Evolutionary conservation across 2,329 filamentous ascomycete species (phyloP).

Genomic region (Fusarium sambucinum): DNA sequence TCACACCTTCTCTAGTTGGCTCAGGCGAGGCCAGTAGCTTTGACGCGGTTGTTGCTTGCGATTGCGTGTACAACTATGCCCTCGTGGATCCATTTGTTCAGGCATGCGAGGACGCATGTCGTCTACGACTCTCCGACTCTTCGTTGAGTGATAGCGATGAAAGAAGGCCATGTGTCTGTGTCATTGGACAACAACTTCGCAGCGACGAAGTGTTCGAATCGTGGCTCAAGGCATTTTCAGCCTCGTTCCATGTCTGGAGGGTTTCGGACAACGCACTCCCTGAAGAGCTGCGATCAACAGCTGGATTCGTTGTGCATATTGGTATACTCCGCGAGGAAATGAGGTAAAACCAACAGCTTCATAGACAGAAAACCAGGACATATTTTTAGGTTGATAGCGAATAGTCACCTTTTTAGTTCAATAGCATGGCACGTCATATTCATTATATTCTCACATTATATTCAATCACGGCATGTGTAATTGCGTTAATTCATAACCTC

Average conservation of each 20-base stretch:
- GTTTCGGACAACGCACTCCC: constrained; percentile 74
- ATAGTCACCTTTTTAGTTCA: not conserved
- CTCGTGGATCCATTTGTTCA: constrained; percentile 85
- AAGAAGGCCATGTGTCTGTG: constrained; percentile 71
- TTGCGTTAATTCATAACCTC: constrained; percentile 26
- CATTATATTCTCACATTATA: constrained; percentile 23
- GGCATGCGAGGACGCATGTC: constrained; percentile 81
- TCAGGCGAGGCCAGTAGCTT: constrained; percentile 61
- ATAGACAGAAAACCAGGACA: not conserved
- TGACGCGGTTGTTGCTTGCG: constrained; percentile 84
- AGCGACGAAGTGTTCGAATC: constrained; percentile 85
- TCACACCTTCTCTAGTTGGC: constrained; percentile 59
- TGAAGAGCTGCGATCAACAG: constrained; percentile 68
- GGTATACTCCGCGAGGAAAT: constrained; percentile 68
- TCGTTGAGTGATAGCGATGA: constrained; percentile 26
- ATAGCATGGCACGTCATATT: constrained; percentile 1
- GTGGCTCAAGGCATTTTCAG: constrained; percentile 79
- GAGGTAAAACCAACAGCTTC: not conserved
- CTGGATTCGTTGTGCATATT: constrained; percentile 86
- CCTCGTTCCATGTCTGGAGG: constrained; percentile 79
- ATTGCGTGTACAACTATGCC: constrained; percentile 95
- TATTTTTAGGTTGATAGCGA: not conserved
- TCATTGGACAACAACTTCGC: constrained; percentile 91
- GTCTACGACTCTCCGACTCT: constrained; percentile 58
- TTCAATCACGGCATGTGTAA: constrained; percentile 17